These are phyloP conservation scores for Penicillium sp. DNA, from an alignment of 2,329 filamentous ascomycete species.

Conservation along the genomic window DNA sequence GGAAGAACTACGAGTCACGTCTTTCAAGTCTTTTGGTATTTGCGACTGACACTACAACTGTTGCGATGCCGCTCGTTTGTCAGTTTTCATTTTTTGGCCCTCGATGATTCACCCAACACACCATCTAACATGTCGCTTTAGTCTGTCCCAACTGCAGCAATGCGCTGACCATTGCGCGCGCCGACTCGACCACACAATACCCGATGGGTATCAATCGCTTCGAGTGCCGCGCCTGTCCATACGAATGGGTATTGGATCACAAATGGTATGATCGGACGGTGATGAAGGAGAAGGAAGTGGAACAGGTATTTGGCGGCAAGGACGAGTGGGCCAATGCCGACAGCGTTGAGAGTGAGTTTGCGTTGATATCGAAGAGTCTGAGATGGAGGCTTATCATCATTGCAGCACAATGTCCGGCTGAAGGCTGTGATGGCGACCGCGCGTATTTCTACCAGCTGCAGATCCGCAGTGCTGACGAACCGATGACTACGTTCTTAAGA, in stretches of 20 bases:
- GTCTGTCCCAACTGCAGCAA: conserved; percentile 49
- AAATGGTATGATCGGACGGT: conserved; percentile 73
- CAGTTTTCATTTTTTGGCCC: conserved; percentile 1
- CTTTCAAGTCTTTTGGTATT: neutral
- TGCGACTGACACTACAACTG: neutral
- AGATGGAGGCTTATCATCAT: neutral
- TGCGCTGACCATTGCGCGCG: conserved; percentile 44
- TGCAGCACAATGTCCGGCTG: conserved; percentile 71
- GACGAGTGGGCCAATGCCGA: conserved; percentile 89
- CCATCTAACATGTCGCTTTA: conserved; percentile 24
- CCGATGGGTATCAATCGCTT: conserved; percentile 64
- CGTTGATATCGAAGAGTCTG: neutral
- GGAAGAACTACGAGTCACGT: neutral
- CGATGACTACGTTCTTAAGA: conserved; percentile 95
- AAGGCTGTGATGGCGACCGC: conserved; percentile 72
- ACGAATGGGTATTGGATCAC: conserved; percentile 74
- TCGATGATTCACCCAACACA: conserved; percentile 2
- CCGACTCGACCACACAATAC: conserved; percentile 34
- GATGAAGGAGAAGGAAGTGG: conserved; percentile 79
- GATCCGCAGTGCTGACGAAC: conserved; percentile 96
- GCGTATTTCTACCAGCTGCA: conserved; percentile 96
- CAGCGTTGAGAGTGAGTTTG: conserved; percentile 58
- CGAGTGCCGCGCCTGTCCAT: conserved; percentile 92
- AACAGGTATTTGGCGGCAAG: conserved; percentile 83
- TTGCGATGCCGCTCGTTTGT: conserved; percentile 21